Conservation (phyloP, 306 rosid species). For the Prunus dulcis region DNA sequence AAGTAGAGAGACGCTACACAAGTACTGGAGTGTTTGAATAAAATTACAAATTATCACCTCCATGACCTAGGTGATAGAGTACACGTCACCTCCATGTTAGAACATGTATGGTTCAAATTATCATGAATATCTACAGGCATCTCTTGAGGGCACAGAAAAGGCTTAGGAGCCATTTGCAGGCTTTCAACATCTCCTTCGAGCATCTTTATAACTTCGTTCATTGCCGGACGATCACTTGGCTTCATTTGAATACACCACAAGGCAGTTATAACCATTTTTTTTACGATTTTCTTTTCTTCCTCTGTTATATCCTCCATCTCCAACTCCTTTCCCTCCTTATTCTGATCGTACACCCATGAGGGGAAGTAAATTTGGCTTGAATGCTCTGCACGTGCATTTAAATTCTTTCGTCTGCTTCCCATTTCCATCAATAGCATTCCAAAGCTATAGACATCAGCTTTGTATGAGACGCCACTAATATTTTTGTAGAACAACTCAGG, state of each 20-base stretch:
- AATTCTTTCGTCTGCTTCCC: conserved; percentile 1
- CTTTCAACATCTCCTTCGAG: conserved; percentile 1
- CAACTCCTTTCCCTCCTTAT: neutral
- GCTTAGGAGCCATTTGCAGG: neutral
- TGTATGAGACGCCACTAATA: neutral
- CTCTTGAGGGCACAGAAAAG: neutral
- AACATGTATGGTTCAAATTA: neutral
- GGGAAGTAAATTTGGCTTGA: conserved; percentile 12
- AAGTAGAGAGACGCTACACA: too few relatives aligned
- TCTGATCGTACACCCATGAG: conserved; percentile 7
- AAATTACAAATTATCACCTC: too few relatives aligned
- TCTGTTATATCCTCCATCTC: neutral
- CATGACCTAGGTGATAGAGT: neutral
- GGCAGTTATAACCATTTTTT: neutral
- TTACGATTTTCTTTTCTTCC: neutral
- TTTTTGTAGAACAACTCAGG: neutral
- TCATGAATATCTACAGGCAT: neutral
- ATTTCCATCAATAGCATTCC: neutral
- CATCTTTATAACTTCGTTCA: conserved; percentile 6
- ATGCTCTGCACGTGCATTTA: neutral
- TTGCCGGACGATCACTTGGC: conserved; percentile 11
- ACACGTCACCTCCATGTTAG: neutral
- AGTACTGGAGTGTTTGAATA: too few relatives aligned
- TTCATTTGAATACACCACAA: conserved; percentile 10
- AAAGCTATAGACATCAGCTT: neutral